Conservation (phyloP, 768 basidiomycete species). For the Pleurotus tuber-regium region DNA sequence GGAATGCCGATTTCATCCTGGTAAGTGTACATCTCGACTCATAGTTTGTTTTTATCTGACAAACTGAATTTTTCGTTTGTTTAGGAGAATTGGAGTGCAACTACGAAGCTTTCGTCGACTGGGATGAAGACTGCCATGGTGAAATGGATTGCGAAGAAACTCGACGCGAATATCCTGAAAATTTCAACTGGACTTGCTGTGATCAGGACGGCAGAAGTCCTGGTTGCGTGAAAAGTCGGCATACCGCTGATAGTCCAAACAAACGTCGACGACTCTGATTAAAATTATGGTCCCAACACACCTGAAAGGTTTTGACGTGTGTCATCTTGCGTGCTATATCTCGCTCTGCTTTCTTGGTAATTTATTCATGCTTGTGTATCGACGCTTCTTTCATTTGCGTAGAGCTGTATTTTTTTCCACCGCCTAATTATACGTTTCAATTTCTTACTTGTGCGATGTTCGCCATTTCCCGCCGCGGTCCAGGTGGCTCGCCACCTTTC, state of each 20-base stretch:
- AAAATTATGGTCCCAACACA: neutral
- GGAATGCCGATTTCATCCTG: constrained; percentile 52
- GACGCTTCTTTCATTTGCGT: neutral
- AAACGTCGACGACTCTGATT: neutral
- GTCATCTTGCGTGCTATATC: neutral
- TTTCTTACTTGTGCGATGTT: neutral
- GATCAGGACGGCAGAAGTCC: constrained; percentile 30
- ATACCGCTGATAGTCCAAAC: constrained; percentile 19
- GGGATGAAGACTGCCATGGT: constrained; percentile 47
- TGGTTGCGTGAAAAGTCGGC: constrained; percentile 40
- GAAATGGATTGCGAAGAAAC: constrained; percentile 41
- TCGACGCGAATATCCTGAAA: constrained; percentile 40
- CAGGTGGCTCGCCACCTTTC: too few species aligned
- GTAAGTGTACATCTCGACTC: constrained; percentile 26
- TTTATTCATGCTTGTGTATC: neutral
- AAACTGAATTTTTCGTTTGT: constrained; percentile 1
- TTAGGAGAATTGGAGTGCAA: constrained; percentile 41
- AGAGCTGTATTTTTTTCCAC: neutral
- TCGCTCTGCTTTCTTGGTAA: neutral
- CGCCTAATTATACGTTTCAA: neutral
- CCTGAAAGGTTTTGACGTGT: neutral
- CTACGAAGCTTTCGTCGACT: constrained; percentile 39
- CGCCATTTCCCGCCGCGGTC: too few species aligned
- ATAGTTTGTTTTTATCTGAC: neutral
- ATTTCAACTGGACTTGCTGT: constrained; percentile 53